phyloP scores from a whole-genome alignment of 805 yeast genomes.

The Groenewaldozyma salmanticensis region DNA sequence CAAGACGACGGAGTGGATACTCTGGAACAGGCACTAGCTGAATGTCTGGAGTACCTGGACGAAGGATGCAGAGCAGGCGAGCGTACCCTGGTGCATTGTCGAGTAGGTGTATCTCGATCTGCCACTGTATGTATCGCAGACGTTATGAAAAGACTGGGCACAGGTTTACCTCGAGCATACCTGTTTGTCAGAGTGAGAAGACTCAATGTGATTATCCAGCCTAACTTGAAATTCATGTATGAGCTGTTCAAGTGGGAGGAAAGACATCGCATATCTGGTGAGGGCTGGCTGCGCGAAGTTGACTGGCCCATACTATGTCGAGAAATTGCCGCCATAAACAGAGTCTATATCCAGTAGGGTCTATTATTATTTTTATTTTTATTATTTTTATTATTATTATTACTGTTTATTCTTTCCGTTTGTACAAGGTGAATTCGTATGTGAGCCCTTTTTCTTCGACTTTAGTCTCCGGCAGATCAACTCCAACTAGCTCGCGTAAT shows the following conservation, averaged over 20 bases:
- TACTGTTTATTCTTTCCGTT: not conserved
- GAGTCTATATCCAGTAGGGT: slow-evolving; percentile 40
- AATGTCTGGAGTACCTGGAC: slow-evolving; percentile 58
- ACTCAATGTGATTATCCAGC: slow-evolving; percentile 87
- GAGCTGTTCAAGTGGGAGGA: slow-evolving; percentile 71
- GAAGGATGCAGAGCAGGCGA: slow-evolving; percentile 36
- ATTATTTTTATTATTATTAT: slow-evolving; percentile 5
- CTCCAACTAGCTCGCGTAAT: slow-evolving; percentile 33
- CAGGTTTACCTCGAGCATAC: slow-evolving; percentile 70
- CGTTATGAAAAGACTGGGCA: slow-evolving; percentile 66
- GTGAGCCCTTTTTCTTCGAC: slow-evolving; percentile 40
- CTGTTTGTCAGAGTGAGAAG: slow-evolving; percentile 82
- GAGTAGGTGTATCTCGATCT: slow-evolving; percentile 91
- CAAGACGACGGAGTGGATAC: slow-evolving; percentile 91
- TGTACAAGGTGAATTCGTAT: slow-evolving; percentile 46
- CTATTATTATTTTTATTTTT: not conserved
- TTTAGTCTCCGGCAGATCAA: slow-evolving; percentile 15
- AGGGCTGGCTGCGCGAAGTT: slow-evolving; percentile 43
- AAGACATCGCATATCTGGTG: slow-evolving; percentile 19
- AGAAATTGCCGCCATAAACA: slow-evolving; percentile 69
- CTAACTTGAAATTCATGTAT: slow-evolving; percentile 84
- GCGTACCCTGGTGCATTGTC: slow-evolving; percentile 73
- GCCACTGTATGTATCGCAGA: slow-evolving; percentile 96
- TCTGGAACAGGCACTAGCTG: slow-evolving; percentile 49
- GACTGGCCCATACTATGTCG: slow-evolving; percentile 87